Percentiles rank a stretch among this genome's conserved stretches.
Conservation (phyloP, 148 eudicot genomes). For the Persicaria maculosa region DNA sequence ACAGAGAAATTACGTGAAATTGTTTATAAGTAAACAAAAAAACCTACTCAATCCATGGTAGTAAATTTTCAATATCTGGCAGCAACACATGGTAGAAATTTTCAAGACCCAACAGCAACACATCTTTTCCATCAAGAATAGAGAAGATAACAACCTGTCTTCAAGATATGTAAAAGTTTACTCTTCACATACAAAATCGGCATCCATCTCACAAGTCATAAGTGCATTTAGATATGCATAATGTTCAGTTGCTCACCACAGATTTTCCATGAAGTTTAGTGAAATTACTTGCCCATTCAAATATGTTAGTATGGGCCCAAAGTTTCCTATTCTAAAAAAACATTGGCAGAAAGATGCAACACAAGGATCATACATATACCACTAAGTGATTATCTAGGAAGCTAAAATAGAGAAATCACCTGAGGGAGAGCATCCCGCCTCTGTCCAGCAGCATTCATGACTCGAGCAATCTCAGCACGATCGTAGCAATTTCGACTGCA, state of each 20-base stretch:
- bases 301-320: background rate
- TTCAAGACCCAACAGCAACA: background rate
- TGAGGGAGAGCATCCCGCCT: conserved; percentile 92
- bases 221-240: background rate
- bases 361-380: background rate
- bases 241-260: background rate
- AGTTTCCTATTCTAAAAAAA: background rate
- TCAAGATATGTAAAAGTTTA: background rate
- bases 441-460: conserved; percentile 98
- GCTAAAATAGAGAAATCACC: conserved; percentile 28
- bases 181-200: background rate
- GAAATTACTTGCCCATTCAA: background rate
- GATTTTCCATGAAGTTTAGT: background rate
- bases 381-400: background rate
- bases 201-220: background rate
- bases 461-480: conserved; percentile 98
- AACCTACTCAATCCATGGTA: background rate
- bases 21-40: background rate
- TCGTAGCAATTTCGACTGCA: conserved; percentile 96
- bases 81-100: background rate
- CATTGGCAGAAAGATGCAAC: background rate
- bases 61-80: background rate
- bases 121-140: background rate
- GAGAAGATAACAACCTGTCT: background rate
- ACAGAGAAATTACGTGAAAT: background rate